Conservation (phyloP, 163 green algal species). For the Scenedesmus sp. region DNA sequence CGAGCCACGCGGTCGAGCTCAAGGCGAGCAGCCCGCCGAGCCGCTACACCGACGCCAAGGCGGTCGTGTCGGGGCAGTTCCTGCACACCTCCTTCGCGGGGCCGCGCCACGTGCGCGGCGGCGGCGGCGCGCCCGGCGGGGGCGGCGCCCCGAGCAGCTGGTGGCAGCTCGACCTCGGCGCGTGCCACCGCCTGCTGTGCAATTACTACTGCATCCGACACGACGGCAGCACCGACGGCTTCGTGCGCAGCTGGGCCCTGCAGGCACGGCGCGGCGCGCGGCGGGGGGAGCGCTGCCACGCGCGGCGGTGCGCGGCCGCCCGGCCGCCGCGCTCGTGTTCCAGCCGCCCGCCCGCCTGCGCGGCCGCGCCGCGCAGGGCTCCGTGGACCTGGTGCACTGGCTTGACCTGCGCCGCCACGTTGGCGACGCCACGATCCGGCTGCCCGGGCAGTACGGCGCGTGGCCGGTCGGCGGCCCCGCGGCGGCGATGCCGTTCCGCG, state of each 20-base stretch:
- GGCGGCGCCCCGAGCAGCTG: constrained; percentile 59
- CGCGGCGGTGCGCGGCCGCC: too few species aligned
- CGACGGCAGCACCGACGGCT: constrained; percentile 78
- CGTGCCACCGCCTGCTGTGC: constrained; percentile 70
- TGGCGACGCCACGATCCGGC: constrained; percentile 69
- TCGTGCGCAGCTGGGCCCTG: constrained; percentile 79
- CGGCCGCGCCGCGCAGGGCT: constrained; percentile 74
- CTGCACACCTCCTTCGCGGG: constrained; percentile 78
- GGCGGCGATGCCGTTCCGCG: constrained; percentile 68
- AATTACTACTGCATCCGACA: constrained; percentile 90
- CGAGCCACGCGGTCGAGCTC: constrained; percentile 66
- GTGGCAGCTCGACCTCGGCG: constrained; percentile 85
- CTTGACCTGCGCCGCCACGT: constrained; percentile 70
- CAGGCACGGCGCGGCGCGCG: too few species aligned
- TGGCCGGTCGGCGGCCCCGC: constrained; percentile 79
- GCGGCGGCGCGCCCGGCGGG: neutral
- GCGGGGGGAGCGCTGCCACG: too few species aligned
- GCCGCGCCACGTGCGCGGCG: constrained; percentile 47
- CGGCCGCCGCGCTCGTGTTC: too few species aligned
- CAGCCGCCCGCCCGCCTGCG: too few species aligned
- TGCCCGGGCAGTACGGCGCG: constrained; percentile 82
- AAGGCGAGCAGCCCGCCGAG: constrained; percentile 52
- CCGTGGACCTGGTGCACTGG: constrained; percentile 70
- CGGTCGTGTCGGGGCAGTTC: constrained; percentile 68
- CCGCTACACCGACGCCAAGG: constrained; percentile 75